phyloP scores from a whole-genome alignment of 139 green algal species.

The Micractinium sp. region DNA sequence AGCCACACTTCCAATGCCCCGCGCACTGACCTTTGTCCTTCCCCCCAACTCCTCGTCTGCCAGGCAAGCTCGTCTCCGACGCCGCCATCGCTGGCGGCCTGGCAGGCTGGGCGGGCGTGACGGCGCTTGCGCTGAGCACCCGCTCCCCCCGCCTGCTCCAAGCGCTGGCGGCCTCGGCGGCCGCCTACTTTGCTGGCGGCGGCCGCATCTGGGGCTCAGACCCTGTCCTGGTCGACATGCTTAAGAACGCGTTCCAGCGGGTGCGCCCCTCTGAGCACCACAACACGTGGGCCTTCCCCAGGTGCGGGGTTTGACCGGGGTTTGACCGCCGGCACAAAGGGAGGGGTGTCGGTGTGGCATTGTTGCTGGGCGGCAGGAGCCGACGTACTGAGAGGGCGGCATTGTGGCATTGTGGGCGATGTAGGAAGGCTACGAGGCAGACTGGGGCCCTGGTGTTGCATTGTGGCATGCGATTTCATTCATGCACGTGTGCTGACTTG shows the following conservation, averaged over 20 bases:
- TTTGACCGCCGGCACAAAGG: too few relatives aligned
- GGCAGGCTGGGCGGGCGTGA: constrained; percentile 17
- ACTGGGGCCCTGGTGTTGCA: too few relatives aligned
- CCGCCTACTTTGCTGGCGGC: neutral
- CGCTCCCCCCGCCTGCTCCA: neutral
- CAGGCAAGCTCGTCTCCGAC: constrained; percentile 34
- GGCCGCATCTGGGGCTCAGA: constrained; percentile 26
- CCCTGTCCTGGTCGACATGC: constrained; percentile 3
- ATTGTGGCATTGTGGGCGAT: too few relatives aligned
- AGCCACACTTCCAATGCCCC: neutral
- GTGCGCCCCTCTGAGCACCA: constrained; percentile 19
- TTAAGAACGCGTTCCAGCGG: constrained; percentile 39
- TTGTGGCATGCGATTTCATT: too few relatives aligned
- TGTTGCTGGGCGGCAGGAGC: too few relatives aligned
- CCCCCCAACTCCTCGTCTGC: neutral
- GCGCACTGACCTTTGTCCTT: neutral
- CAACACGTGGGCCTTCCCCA: constrained; percentile 51
- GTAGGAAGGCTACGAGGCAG: too few relatives aligned
- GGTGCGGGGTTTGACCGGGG: neutral
- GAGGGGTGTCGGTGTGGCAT: too few relatives aligned
- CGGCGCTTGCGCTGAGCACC: neutral
- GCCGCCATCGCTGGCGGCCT: constrained; percentile 1
- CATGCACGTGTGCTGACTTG: too few relatives aligned
- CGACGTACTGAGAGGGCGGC: too few relatives aligned
- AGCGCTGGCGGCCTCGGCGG: neutral